A percentile compares a stretch with the other conserved stretches of the same genome.
phyloP scores from a whole-genome alignment of 306 rosid species.

The Castanopsis chinensis region DNA sequence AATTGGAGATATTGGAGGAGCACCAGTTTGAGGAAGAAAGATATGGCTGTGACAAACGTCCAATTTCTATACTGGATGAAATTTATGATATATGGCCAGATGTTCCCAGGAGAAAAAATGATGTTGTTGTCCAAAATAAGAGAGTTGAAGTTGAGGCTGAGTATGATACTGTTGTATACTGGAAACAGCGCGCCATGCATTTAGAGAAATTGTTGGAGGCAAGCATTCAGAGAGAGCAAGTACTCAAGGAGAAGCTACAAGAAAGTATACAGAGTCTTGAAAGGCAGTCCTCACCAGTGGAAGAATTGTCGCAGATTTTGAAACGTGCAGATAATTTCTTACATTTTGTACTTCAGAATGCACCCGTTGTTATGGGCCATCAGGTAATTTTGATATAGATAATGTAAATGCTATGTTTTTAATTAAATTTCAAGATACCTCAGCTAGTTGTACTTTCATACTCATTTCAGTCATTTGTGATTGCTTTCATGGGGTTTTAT shows the following conservation, averaged over 20 bases:
- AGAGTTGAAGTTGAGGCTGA: conserved; percentile 76
- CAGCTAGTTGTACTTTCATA: background rate
- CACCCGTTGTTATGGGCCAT: conserved; percentile 97
- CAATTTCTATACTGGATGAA: conserved; percentile 84
- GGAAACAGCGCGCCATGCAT: conserved; percentile 72
- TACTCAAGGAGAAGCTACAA: conserved; percentile 58
- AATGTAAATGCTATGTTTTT: background rate
- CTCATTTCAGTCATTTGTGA: background rate
- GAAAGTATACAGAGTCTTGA: conserved; percentile 70
- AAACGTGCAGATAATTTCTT: conserved; percentile 86
- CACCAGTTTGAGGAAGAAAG: conserved; percentile 66
- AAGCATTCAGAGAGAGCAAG: conserved; percentile 70
- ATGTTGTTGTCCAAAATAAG: conserved; percentile 62
- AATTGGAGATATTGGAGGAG: conserved; percentile 81
- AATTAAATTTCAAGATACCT: background rate
- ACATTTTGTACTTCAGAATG: conserved; percentile 96
- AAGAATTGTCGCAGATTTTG: conserved; percentile 80
- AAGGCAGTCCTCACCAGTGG: conserved; percentile 84
- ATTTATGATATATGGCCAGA: conserved; percentile 83
- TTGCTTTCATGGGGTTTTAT: background rate
- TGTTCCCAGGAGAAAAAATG: conserved; percentile 50
- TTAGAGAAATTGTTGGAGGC: conserved; percentile 72
- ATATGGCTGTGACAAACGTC: conserved; percentile 73
- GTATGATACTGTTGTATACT: conserved; percentile 68
- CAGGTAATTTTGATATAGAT: conserved; percentile 50